A percentile compares a stretch with the other conserved stretches of the same genome.
Conservation (phyloP, 495 filamentous ascomycete species). For the Hypoxylon trugodes region DNA sequence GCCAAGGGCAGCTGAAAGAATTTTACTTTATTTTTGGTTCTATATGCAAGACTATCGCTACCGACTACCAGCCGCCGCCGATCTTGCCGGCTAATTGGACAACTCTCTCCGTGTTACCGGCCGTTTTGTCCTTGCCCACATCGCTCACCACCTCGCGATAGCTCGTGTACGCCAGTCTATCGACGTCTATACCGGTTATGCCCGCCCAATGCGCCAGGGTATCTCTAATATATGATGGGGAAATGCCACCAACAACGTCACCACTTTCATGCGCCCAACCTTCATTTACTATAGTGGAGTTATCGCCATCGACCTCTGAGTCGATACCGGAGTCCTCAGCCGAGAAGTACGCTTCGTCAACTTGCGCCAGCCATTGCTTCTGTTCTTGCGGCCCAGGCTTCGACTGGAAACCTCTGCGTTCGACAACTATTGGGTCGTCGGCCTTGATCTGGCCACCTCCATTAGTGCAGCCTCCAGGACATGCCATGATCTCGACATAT, state of each 20-base stretch:
- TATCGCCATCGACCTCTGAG: conserved; percentile 27
- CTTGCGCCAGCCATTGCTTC: conserved; percentile 82
- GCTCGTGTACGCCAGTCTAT: conserved; percentile 81
- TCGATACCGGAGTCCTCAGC: conserved; percentile 67
- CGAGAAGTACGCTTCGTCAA: conserved; percentile 96
- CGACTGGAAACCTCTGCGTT: conserved; percentile 51
- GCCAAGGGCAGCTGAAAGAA: conserved; percentile 47
- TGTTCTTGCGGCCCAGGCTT: conserved; percentile 76
- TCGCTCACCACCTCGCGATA: conserved; percentile 94
- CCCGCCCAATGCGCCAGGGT: conserved; percentile 76
- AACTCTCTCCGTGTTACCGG: conserved; percentile 77
- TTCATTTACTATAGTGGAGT: conserved; percentile 19
- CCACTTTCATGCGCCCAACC: conserved; percentile 21
- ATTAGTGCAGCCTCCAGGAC: conserved; percentile 96
- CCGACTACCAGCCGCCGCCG: conserved; percentile 90
- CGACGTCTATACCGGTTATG: conserved; percentile 71
- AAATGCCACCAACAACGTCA: conserved; percentile 65
- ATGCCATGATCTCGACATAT: conserved; percentile 99
- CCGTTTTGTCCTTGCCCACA: conserved; percentile 76
- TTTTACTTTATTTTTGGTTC: conserved; percentile 17
- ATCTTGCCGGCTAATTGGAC: conserved; percentile 91
- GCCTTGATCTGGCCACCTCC: conserved; percentile 94
- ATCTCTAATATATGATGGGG: conserved; percentile 62
- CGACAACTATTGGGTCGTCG: conserved; percentile 70
- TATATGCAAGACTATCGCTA: conserved; percentile 27